Base-by-base conservation (phyloP, 495 filamentous ascomycete genomes). In the Daldinia decipiens region DNA sequence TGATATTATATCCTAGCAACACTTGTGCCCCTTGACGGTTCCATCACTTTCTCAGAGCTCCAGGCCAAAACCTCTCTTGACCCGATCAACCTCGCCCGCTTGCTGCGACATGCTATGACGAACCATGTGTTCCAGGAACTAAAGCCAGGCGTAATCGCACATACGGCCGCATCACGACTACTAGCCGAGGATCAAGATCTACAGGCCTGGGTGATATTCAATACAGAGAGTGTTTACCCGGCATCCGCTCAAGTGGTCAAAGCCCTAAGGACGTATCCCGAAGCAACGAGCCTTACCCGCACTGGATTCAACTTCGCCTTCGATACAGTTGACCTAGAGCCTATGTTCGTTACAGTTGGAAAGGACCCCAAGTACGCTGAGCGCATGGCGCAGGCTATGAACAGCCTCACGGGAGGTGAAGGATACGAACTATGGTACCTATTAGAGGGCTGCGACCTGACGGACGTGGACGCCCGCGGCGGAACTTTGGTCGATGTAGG, bases 41-140 rank as follows among this genome's bases (percentile, higher is more conserved):
- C 82, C 38, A 82, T 81, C 52, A 78, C 81, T 2, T 83, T 85
- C 59, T 55, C 74, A 19, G 76, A 84, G 45, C 77, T 88, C 8
- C 76, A 85, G 13, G 34, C 67, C 40, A 76, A 76, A 47, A 82
- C 80, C 0, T 62, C 77, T 0, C 69, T 87, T 11, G 79, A 83
- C 56, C 71, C 80, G 31, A 74, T 77, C 65, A 82, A 85, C 65
- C 76, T 88, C 15, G 78, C 82, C 34, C 83, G 87, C 26, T 63
- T 87, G 27, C 72, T 89, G n/a, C 86, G 86, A 5, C 79, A 86
- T 59, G 85, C 82, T 43, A 88, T 88, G 75, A 85, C 82, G 55
- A 83, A 86, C 61, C 79, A 79, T 15, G 83, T 89, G 62, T 90
- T 90, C 80, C 71, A 77, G 17, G 87, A 89, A 59, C 82, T 84